These are phyloP conservation scores for Vigna nakashimae DNA, from an alignment of 306 rosid species.

Conservation along the genomic window DNA sequence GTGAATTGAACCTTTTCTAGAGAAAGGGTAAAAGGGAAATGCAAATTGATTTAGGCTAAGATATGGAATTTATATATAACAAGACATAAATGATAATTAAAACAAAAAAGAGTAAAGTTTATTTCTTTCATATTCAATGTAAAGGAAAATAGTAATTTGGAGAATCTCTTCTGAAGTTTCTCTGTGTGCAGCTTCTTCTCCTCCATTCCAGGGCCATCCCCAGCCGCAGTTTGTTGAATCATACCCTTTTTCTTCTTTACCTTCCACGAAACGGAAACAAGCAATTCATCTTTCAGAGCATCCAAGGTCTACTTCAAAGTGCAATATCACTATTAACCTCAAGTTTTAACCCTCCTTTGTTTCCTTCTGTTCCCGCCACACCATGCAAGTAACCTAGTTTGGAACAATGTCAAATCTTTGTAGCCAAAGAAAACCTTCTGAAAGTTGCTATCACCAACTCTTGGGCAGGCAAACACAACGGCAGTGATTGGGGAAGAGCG, in stretches of 20 bases:
- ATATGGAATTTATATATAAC: too few species aligned
- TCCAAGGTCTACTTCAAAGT: conserved; percentile 55
- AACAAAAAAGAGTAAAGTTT: too few species aligned
- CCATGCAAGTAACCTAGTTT: conserved; percentile 83
- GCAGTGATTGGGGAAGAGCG: conserved; percentile 63
- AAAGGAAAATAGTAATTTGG: too few species aligned
- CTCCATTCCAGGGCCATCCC: too few species aligned
- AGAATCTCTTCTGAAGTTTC: too few species aligned
- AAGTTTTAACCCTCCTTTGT: conserved; percentile 62
- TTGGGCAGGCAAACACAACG: conserved; percentile 72
- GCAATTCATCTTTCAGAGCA: conserved; percentile 66
- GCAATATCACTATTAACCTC: conserved; percentile 72
- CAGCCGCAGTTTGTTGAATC: conserved; percentile 61
- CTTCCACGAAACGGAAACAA: conserved; percentile 73
- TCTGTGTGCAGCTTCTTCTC: too few species aligned
- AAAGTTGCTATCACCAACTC: conserved; percentile 75
- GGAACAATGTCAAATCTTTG: conserved; percentile 71
- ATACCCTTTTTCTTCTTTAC: conserved; percentile 75
- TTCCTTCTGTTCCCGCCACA: conserved; percentile 81
- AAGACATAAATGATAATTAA: too few species aligned
- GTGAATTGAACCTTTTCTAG: too few species aligned
- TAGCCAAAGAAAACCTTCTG: conserved; percentile 47
- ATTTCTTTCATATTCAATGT: too few species aligned
- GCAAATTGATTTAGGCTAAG: too few species aligned
- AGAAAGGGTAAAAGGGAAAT: too few species aligned